phyloP scores from a whole-genome alignment of 192 early-diverging fungal genomes.

The Spizellomyces punctatus region DNA sequence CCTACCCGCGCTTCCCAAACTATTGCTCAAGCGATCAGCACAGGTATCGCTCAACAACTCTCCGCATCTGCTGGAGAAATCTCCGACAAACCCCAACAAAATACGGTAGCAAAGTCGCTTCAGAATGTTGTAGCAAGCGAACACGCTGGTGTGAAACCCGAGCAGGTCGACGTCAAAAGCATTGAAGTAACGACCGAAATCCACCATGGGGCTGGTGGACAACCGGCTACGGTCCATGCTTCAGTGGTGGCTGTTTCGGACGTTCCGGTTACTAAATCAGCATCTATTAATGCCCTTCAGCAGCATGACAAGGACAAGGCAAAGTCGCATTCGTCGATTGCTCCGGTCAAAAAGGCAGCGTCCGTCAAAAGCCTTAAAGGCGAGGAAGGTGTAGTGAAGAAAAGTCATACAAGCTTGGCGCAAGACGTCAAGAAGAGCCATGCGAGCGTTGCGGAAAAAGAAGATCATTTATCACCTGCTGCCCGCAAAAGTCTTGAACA shows the following conservation, averaged over 20 bases:
- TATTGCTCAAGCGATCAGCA: too few species aligned
- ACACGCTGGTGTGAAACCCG: background rate
- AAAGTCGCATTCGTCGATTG: constrained; percentile 7
- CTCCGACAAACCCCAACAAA: too few species aligned
- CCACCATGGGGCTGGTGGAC: constrained; percentile 1
- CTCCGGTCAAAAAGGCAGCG: constrained; percentile 1
- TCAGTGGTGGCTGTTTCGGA: background rate
- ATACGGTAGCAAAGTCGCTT: too few species aligned
- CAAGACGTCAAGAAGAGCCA: background rate
- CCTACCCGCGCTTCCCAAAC: background rate
- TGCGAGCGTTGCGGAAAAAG: background rate
- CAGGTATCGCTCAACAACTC: too few species aligned
- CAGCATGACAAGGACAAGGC: constrained; percentile 1
- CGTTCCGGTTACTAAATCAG: background rate
- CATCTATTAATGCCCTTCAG: background rate
- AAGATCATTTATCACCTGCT: constrained; percentile 15
- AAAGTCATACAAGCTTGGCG: background rate
- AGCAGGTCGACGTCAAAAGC: constrained; percentile 14
- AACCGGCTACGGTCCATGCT: constrained; percentile 9
- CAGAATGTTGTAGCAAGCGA: too few species aligned
- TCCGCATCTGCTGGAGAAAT: background rate
- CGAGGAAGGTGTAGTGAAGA: background rate
- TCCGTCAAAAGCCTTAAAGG: background rate
- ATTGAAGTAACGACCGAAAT: constrained; percentile 26
- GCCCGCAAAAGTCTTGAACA: constrained; percentile 12